These are phyloP conservation scores for Tolypocladium ophioglossoides DNA, from an alignment of 2,329 filamentous ascomycete genomes.

Conservation along the genomic window DNA sequence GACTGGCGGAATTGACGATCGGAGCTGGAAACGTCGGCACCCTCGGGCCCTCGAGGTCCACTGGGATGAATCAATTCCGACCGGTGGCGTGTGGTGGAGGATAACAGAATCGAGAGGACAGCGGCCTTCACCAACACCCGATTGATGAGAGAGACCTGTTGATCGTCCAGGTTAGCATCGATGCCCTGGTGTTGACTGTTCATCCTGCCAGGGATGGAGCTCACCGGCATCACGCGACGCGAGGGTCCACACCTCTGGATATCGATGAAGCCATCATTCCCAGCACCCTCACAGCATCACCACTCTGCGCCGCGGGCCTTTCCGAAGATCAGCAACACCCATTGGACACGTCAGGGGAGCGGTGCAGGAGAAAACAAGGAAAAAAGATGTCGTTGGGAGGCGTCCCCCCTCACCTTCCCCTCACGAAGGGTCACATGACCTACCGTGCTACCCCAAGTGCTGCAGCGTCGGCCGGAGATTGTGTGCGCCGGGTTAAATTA, in stretches of 20 bases:
- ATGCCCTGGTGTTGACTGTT: neutral
- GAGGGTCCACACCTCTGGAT: neutral
- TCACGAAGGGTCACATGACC: slow-evolving; percentile 20
- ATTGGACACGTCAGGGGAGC: neutral
- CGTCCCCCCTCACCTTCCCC: slow-evolving; percentile 15
- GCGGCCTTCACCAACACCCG: neutral
- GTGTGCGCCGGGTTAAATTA: neutral
- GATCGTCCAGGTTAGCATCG: neutral
- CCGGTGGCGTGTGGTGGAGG: neutral
- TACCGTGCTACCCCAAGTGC: slow-evolving; percentile 10
- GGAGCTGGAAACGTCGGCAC: neutral
- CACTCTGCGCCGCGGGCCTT: neutral
- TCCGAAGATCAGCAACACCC: neutral
- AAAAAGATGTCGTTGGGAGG: neutral
- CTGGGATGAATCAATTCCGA: neutral
- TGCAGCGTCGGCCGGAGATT: neutral
- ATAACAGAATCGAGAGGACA: neutral
- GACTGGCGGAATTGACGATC: neutral
- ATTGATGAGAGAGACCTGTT: neutral
- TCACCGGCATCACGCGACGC: neutral
- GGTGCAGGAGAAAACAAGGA: neutral
- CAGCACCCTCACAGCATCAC: neutral
- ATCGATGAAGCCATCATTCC: neutral
- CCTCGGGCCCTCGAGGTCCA: neutral
- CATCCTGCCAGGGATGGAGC: neutral